phyloP scores from a whole-genome alignment of 805 yeast species.

The Metschnikowia koreensis region DNA sequence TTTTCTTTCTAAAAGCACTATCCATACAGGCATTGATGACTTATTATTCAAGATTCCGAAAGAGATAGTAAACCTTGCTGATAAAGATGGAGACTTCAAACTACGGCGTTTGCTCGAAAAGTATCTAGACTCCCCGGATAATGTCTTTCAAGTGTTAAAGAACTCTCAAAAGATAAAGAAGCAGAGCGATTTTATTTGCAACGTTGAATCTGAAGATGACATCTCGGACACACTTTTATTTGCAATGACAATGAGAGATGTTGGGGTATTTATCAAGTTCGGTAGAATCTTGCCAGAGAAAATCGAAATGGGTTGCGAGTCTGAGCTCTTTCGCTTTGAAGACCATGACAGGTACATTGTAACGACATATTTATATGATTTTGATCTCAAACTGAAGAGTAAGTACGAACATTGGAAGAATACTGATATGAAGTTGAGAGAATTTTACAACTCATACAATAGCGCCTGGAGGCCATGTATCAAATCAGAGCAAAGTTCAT shows the following conservation, averaged over 20 bases:
- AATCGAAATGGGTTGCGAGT: background rate
- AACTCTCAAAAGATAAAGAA: slow-evolving; percentile 33
- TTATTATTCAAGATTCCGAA: slow-evolving; percentile 11
- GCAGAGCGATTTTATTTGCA: slow-evolving; percentile 31
- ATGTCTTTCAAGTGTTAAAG: slow-evolving; percentile 31
- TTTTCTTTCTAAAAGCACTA: slow-evolving; percentile 7
- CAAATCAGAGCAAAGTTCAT: background rate
- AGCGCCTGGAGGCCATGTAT: slow-evolving; percentile 6
- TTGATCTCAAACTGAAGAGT: slow-evolving; percentile 46
- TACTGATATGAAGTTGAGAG: slow-evolving; percentile 36
- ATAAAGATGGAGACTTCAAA: background rate
- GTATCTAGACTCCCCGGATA: slow-evolving; percentile 1
- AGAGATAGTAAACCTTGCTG: background rate
- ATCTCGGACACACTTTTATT: slow-evolving; percentile 41
- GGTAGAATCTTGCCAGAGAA: background rate
- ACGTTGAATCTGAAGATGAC: slow-evolving; percentile 29
- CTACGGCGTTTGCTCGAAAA: background rate
- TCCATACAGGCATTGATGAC: slow-evolving; percentile 13
- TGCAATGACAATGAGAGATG: slow-evolving; percentile 57
- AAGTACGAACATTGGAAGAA: slow-evolving; percentile 47
- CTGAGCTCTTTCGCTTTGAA: background rate
- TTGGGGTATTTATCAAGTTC: slow-evolving; percentile 45
- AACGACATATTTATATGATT: slow-evolving; percentile 43
- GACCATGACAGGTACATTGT: slow-evolving; percentile 14
- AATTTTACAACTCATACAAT: slow-evolving; percentile 6